Evolutionary conservation across 2,329 filamentous ascomycete species (phyloP).

Genomic region (Fusarium sublunatum): DNA sequence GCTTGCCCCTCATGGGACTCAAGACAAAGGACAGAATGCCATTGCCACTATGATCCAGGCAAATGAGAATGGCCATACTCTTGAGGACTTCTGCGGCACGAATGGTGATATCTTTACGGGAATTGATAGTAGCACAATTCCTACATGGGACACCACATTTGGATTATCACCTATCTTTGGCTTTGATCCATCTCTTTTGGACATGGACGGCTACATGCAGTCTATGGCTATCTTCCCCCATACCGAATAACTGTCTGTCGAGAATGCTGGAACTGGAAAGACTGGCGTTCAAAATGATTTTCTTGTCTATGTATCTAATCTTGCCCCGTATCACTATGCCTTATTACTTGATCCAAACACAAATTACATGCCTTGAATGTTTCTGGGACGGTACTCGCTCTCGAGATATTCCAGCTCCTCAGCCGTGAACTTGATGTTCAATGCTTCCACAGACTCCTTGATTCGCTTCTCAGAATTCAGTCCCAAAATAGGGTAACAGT

Average conservation of each 20-base stretch:
- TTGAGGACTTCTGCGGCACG: constrained; percentile 8
- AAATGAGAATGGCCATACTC: neutral
- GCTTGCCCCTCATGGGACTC: neutral
- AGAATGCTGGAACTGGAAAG: neutral
- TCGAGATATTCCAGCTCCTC: constrained; percentile 72
- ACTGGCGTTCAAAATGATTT: neutral
- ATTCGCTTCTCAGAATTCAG: constrained; percentile 69
- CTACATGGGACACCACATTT: constrained; percentile 45
- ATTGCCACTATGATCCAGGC: neutral
- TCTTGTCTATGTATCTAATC: constrained; percentile 1
- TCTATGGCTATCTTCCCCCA: constrained; percentile 35
- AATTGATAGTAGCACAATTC: constrained; percentile 29
- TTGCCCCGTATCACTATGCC: neutral
- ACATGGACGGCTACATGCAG: constrained; percentile 30
- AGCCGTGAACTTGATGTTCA: constrained; percentile 61
- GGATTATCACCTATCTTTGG: constrained; percentile 47
- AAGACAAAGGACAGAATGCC: neutral
- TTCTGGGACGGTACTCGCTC: constrained; percentile 69
- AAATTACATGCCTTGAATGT: constrained; percentile 50
- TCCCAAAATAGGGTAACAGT: constrained; percentile 70
- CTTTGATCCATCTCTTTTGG: constrained; percentile 41
- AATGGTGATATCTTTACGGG: constrained; percentile 15
- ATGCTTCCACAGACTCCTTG: constrained; percentile 66
- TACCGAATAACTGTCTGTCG: neutral
- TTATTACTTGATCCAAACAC: rapidly evolving